These are phyloP conservation scores for Brassica balearica DNA, from an alignment of 441 rosid species.

Conservation along the genomic window DNA sequence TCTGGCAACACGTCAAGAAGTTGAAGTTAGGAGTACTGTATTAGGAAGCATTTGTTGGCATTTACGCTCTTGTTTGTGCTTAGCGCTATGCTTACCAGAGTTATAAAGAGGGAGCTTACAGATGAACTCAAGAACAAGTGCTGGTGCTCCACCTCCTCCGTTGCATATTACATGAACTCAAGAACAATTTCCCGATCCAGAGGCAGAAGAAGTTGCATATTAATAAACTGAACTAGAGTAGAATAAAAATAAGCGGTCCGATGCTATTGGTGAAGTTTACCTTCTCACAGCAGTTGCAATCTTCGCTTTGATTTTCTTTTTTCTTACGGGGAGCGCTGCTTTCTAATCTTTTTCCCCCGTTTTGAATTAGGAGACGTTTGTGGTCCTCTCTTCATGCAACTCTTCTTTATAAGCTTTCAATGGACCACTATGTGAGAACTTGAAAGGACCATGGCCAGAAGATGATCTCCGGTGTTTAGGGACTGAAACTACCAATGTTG, in stretches of 20 bases:
- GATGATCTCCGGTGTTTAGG: conserved; percentile 78
- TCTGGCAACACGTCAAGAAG: too few relatives aligned
- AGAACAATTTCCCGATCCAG: conserved; percentile 70
- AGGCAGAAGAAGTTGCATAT: conserved; percentile 20
- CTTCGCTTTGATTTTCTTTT: conserved; percentile 59
- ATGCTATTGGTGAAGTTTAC: conserved; percentile 46
- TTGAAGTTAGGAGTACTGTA: too few relatives aligned
- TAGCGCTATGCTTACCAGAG: too few relatives aligned
- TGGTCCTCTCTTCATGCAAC: conserved; percentile 46
- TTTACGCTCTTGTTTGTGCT: too few relatives aligned
- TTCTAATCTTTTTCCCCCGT: conserved; percentile 46
- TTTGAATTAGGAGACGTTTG: conserved; percentile 45
- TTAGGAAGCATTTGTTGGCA: too few relatives aligned
- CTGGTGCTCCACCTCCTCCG: too few relatives aligned
- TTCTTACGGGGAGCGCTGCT: conserved; percentile 52
- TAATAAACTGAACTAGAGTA: conserved; percentile 20
- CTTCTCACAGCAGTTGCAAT: conserved; percentile 57
- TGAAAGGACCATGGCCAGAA: conserved; percentile 62
- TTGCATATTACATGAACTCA: too few relatives aligned
- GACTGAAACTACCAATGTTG: conserved; percentile 63
- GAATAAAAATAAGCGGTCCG: conserved; percentile 18
- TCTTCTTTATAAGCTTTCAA: conserved; percentile 49
- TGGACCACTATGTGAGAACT: conserved; percentile 53
- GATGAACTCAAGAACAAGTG: too few relatives aligned
- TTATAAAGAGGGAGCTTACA: too few relatives aligned